Evolutionary conservation across 257 asterid genomes (phyloP).

Genomic region (Solanum bulbocastanum): DNA sequence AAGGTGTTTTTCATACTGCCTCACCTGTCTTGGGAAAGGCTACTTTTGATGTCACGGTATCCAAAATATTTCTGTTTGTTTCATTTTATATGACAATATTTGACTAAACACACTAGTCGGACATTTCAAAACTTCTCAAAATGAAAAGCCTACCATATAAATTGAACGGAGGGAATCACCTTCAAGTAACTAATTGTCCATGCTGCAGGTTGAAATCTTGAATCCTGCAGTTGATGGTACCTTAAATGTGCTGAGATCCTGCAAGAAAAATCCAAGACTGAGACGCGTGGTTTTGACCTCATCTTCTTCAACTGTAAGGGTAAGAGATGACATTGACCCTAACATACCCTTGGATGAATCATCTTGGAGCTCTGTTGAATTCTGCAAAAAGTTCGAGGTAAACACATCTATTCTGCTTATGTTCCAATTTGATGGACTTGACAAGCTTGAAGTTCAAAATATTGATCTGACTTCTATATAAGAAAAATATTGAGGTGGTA

Average conservation of each 20-base stretch:
- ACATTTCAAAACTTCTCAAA: neutral
- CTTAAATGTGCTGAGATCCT: conserved; percentile 69
- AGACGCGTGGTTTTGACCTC: conserved; percentile 84
- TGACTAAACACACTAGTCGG: neutral
- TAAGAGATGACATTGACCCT: conserved; percentile 48
- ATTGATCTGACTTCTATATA: neutral
- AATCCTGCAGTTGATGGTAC: conserved; percentile 89
- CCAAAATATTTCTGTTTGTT: neutral
- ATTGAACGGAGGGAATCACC: neutral
- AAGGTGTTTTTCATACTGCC: conserved; percentile 90
- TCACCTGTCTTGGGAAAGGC: conserved; percentile 68
- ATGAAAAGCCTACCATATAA: neutral
- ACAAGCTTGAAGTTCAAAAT: neutral
- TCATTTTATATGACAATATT: neutral
- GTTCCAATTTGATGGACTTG: neutral
- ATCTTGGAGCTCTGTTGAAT: conserved; percentile 67
- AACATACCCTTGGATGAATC: conserved; percentile 54
- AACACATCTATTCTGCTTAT: neutral
- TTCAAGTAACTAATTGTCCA: neutral
- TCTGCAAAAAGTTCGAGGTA: conserved; percentile 63
- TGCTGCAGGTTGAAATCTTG: conserved; percentile 53
- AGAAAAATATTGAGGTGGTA: neutral
- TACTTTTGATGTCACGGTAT: conserved; percentile 17
- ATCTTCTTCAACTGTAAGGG: conserved; percentile 76
- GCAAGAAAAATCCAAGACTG: conserved; percentile 56